Conservation (phyloP, 208 protist species). For the Acanthamoeba lenticulata region DNA sequence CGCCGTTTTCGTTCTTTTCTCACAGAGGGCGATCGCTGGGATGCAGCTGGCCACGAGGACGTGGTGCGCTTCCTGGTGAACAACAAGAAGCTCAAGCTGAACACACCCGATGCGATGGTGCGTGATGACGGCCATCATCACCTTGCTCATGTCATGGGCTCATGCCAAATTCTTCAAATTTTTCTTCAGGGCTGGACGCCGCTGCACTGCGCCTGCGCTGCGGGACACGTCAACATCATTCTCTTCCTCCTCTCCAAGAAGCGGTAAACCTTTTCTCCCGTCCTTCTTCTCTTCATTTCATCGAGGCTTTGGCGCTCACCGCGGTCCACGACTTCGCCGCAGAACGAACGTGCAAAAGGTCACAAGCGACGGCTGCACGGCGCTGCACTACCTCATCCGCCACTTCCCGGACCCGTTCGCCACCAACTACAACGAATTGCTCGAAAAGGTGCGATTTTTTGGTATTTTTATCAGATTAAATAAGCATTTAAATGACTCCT, state of each 20-base stretch:
- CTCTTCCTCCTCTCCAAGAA: slow-evolving; percentile 36
- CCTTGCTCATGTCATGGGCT: not conserved
- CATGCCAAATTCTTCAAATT: not conserved
- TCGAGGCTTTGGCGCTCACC: too few relatives aligned
- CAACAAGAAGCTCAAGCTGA: slow-evolving; percentile 40
- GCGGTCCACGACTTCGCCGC: not conserved
- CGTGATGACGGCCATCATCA: not conserved
- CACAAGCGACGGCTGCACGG: not conserved
- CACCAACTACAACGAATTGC: not conserved
- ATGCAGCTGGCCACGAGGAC: not conserved
- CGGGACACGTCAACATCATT: not conserved
- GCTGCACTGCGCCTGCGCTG: not conserved
- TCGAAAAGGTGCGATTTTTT: not conserved
- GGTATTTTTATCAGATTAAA: too few relatives aligned
- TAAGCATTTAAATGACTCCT: too few relatives aligned
- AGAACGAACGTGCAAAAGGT: slow-evolving; percentile 40
- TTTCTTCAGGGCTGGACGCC: not conserved
- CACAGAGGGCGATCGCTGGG: too few relatives aligned
- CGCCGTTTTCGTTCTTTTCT: too few relatives aligned
- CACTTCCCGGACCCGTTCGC: not conserved
- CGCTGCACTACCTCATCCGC: not conserved
- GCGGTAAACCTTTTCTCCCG: too few relatives aligned
- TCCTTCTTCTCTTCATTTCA: too few relatives aligned
- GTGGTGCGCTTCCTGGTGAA: slow-evolving; percentile 11
- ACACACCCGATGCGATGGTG: slow-evolving; percentile 7